Base-by-base conservation (phyloP, 805 yeast genomes). In the Yamadazyma takamatsuzukensis region DNA sequence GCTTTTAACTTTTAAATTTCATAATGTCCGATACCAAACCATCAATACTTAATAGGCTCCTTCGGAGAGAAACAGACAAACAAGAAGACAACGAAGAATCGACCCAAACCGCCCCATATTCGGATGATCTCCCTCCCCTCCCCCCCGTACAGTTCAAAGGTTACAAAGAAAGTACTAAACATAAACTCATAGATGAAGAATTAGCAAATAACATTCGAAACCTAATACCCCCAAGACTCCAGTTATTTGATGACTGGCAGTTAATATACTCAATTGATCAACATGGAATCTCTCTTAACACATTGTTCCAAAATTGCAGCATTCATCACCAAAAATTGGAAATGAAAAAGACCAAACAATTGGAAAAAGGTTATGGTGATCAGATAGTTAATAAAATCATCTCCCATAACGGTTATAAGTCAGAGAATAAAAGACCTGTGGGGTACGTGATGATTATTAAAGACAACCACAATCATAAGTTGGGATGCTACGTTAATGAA, bases 261-360 rank as follows among this genome's bases (percentile, higher is more conserved):
- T 56, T 93, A 30, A 56, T 79, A 2, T 90, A 89, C 53, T 81
- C 93, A n/a, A 59, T 86, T 39, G 97, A 89, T 45, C 96, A 87
- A 55, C 85, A 88, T 53, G 98, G 98, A 0, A 80, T 95, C 0
- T 84, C 96, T 0, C 56, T 90, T 33, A 78, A 74, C 37, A 88
- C 97, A 0, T 57, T 93, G 12, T 90, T 89, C 53, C 61, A 72
- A 11, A 63, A 68, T 28, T 56, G 76, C 34, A 62, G 62, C 28
- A 82, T 83, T 0, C 63, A 54, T 7, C 43, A 51, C 36, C 70
- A 66, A 33, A 33, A 48, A 30, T 51, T 47, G 21, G 46, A 52
- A 32, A 33, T 34, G 11, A 35, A 42, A 14, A 47, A 46, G 25
- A 40, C 38, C 17, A 33, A 35, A 15, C 39, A 40, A 24, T 28